These are phyloP conservation scores for Cenococcum geophilum DNA, from an alignment of 495 filamentous ascomycete species.

Conservation along the genomic window DNA sequence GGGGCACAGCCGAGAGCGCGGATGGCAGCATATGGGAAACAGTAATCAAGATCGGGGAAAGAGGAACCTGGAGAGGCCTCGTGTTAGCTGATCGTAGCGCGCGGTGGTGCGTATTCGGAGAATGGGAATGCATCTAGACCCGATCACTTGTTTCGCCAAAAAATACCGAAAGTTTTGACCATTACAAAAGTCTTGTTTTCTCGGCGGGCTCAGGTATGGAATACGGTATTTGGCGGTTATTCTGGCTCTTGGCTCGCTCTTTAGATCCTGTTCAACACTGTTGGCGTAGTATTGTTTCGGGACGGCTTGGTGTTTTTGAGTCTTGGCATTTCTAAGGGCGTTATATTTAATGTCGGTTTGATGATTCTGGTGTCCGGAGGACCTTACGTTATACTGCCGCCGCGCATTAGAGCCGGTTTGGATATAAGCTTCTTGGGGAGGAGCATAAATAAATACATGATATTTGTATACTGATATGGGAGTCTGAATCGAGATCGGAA, in stretches of 20 bases:
- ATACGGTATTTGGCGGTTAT: not conserved
- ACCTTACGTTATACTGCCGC: too few species aligned
- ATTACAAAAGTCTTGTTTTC: not conserved
- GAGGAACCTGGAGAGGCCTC: conserved; percentile 83
- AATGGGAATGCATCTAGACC: conserved; percentile 68
- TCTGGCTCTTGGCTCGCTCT: not conserved
- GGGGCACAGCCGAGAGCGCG: conserved; percentile 47
- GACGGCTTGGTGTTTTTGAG: not conserved
- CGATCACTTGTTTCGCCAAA: not conserved
- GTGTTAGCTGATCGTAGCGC: conserved; percentile 93
- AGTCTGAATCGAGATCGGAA: too few species aligned
- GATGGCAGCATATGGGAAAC: conserved; percentile 93
- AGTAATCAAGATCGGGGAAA: conserved; percentile 91
- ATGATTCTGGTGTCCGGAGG: too few species aligned
- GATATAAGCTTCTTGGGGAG: too few species aligned
- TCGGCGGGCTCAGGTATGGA: not conserved
- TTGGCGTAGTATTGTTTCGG: too few species aligned
- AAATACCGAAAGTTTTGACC: not conserved
- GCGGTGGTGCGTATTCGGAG: conserved; percentile 96
- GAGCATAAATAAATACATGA: too few species aligned
- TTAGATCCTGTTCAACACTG: not conserved
- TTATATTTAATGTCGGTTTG: not conserved
- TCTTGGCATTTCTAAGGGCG: not conserved
- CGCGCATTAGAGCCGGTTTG: too few species aligned
- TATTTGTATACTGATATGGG: too few species aligned